Evolutionary conservation across 805 yeast genomes (phyloP).

Genomic region (Saccharomycopsis sp.): DNA sequence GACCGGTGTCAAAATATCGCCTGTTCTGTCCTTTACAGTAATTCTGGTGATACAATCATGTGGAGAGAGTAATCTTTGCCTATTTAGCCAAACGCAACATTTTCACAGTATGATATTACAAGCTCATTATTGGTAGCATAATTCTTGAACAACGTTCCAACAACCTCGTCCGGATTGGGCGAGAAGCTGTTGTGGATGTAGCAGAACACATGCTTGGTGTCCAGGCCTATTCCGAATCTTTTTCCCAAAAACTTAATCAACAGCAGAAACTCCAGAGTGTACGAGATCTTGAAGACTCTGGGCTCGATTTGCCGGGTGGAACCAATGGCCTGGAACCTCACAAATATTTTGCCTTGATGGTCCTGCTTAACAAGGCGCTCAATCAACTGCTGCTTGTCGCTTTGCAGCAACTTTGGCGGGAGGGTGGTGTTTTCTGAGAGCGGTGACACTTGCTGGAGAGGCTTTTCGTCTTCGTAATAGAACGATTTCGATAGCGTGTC

Average conservation of each 20-base stretch:
- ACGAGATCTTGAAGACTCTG: constrained; percentile 39
- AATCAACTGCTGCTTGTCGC: constrained; percentile 6
- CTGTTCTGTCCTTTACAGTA: no score
- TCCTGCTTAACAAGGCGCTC: constrained; percentile 3
- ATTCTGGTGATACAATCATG: no score
- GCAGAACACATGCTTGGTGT: constrained; percentile 28
- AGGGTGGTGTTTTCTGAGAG: not conserved
- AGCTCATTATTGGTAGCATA: constrained; percentile 33
- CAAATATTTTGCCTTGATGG: constrained; percentile 11
- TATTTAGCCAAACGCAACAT: constrained; percentile 38
- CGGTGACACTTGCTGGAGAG: no score
- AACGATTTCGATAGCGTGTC: constrained; percentile 12
- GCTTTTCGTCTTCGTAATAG: constrained; percentile 9
- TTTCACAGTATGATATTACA: constrained; percentile 37
- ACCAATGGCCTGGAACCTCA: constrained; percentile 51
- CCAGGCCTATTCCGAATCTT: constrained; percentile 28
- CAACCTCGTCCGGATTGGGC: constrained; percentile 37
- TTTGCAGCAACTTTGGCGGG: not conserved
- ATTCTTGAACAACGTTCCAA: constrained; percentile 32
- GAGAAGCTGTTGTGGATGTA: constrained; percentile 39
- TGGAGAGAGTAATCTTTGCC: no score
- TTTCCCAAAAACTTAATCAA: constrained; percentile 37
- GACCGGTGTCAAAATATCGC: no score
- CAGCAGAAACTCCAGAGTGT: constrained; percentile 39
- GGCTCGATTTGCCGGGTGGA: constrained; percentile 45